Percentiles rank a stretch among this genome's conserved stretches.
These are phyloP conservation scores for Penicillium coprophilum DNA, from an alignment of 495 filamentous ascomycete genomes.

Conservation along the genomic window DNA sequence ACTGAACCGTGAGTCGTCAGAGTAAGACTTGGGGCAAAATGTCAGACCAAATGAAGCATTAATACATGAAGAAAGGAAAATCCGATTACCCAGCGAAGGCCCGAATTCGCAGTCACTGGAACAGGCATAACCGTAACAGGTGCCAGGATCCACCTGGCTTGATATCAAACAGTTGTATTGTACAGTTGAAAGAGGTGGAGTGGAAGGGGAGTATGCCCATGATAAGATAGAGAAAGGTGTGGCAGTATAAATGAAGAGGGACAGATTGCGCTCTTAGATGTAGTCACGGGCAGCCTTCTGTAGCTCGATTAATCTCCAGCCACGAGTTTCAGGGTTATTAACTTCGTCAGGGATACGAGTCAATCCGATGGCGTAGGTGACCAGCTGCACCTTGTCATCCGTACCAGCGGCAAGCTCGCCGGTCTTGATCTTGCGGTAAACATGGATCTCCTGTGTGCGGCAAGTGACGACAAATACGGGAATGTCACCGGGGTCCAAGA, in stretches of 20 bases:
- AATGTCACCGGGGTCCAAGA: constrained; percentile 95
- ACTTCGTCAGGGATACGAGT: constrained; percentile 93
- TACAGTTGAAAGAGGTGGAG: constrained; percentile 34
- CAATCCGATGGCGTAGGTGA: constrained; percentile 96
- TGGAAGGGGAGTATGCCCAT: constrained; percentile 10
- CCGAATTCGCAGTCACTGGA: constrained; percentile 29
- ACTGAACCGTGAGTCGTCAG: not conserved
- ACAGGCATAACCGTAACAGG: constrained; percentile 34
- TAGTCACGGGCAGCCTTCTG: constrained; percentile 98
- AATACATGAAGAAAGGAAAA: constrained; percentile 32
- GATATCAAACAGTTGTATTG: constrained; percentile 44
- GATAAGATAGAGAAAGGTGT: not conserved
- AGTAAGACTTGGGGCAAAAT: constrained; percentile 11
- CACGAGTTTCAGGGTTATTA: constrained; percentile 91
- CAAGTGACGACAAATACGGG: constrained; percentile 97
- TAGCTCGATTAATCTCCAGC: constrained; percentile 96
- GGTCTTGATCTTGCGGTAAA: constrained; percentile 89
- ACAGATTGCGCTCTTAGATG: constrained; percentile 52
- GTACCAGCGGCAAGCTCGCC: constrained; percentile 91
- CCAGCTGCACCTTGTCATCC: constrained; percentile 97
- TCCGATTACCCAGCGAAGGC: constrained; percentile 23
- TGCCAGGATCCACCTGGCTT: constrained; percentile 40
- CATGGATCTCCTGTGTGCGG: constrained; percentile 96
- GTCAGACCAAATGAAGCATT: constrained; percentile 25
- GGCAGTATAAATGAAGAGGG: constrained; percentile 1